These are phyloP conservation scores for Hymenoscyphus fructigenus DNA, from an alignment of 2,329 filamentous ascomycete species.

Conservation along the genomic window DNA sequence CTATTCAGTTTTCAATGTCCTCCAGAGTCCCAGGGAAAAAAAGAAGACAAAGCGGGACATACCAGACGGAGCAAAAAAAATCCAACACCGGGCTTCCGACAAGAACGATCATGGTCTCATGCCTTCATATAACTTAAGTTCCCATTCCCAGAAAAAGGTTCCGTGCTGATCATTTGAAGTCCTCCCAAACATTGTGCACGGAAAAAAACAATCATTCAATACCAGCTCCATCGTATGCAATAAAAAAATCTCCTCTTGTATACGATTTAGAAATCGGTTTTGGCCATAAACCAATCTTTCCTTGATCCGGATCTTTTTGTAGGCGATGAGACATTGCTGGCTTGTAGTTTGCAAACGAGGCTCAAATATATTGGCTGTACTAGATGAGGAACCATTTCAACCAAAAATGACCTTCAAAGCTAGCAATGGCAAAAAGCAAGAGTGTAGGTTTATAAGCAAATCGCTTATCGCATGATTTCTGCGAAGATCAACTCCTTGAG, in stretches of 20 bases:
- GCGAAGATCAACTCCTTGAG: constrained; percentile 96
- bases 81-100: not conserved
- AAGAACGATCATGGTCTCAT: constrained; percentile 6
- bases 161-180: constrained; percentile 1
- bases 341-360: not conserved
- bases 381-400: constrained; percentile 2
- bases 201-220: not conserved
- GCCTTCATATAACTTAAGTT: not conserved
- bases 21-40: constrained; percentile 7
- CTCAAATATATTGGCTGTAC: not conserved
- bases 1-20: constrained; percentile 17
- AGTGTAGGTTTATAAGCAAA: not conserved
- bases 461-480: constrained; percentile 67
- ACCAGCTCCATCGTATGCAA: constrained; percentile 5
- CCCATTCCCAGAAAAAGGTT: not conserved
- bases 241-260: not conserved
- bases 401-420: not conserved
- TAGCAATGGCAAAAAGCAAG: not conserved
- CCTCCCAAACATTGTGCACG: not conserved
- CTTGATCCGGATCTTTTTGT: constrained; percentile 1
- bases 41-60: not conserved
- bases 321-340: not conserved
- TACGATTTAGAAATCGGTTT: not conserved
- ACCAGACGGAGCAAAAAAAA: constrained; percentile 2
- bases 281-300: not conserved